These are phyloP conservation scores for Penicillium sp. DNA, from an alignment of 2,329 filamentous ascomycete species.

Conservation along the genomic window DNA sequence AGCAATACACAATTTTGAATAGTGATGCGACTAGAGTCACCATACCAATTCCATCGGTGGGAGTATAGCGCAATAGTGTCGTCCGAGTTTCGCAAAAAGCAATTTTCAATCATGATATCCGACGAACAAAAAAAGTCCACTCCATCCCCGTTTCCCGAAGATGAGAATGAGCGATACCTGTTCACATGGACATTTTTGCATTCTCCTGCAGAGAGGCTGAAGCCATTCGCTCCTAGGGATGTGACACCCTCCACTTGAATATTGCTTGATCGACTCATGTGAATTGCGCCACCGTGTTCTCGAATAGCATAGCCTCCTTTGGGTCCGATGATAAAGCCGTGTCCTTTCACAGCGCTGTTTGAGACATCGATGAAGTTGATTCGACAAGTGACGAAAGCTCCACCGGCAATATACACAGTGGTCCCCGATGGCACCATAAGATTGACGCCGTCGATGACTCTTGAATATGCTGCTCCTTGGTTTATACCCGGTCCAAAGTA, in stretches of 20 bases:
- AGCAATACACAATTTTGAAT: constrained; percentile 32
- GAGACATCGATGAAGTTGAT: background rate
- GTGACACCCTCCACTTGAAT: too few relatives aligned
- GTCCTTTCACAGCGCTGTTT: background rate
- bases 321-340: too few relatives aligned
- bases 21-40: constrained; percentile 29
- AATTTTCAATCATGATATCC: constrained; percentile 28
- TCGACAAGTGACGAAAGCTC: background rate
- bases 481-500: background rate
- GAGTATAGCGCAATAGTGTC: constrained; percentile 32
- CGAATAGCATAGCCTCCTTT: too few relatives aligned
- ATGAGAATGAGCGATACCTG: background rate
- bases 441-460: background rate
- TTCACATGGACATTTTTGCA: too few relatives aligned
- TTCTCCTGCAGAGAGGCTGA: too few relatives aligned
- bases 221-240: too few relatives aligned
- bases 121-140: constrained; percentile 19
- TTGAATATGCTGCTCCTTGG: background rate
- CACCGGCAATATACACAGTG: background rate
- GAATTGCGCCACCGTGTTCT: too few relatives aligned
- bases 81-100: constrained; percentile 41
- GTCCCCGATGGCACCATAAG: background rate
- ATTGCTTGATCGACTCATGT: too few relatives aligned
- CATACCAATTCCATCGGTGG: constrained; percentile 5
- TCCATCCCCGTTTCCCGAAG: constrained; percentile 23